These are phyloP conservation scores for Lactarius trivialis DNA, from an alignment of 768 basidiomycete genomes.

Conservation along the genomic window DNA sequence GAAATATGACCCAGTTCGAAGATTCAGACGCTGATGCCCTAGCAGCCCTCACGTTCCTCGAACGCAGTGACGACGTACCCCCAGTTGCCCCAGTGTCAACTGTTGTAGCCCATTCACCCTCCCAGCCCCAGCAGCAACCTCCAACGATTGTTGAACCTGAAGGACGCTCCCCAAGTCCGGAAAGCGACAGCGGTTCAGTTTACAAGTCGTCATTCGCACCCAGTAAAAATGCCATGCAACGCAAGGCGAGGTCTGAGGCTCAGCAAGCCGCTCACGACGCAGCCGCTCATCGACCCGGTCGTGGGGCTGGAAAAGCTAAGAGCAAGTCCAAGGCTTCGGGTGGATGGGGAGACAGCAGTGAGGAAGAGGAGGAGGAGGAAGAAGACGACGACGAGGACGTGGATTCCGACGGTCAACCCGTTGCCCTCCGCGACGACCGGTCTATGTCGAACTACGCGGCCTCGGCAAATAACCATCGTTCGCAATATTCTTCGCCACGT, in stretches of 20 bases:
- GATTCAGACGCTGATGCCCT: slow-evolving; percentile 64
- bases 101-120: slow-evolving; percentile 28
- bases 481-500: slow-evolving; percentile 13
- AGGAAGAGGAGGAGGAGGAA: slow-evolving; percentile 73
- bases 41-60: slow-evolving; percentile 73
- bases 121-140: slow-evolving; percentile 27
- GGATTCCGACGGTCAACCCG: slow-evolving; percentile 51
- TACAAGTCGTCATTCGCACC: slow-evolving; percentile 87
- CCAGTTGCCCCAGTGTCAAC: slow-evolving; percentile 23
- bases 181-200: slow-evolving; percentile 30
- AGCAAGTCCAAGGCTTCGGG: slow-evolving; percentile 38
- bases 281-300: slow-evolving; percentile 68
- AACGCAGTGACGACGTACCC: slow-evolving; percentile 38
- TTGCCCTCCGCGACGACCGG: slow-evolving; percentile 20
- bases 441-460: slow-evolving; percentile 19
- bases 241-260: slow-evolving; percentile 78
- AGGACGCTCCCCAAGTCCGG: slow-evolving; percentile 26
- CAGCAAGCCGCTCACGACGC: slow-evolving; percentile 78
- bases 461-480: slow-evolving; percentile 15
- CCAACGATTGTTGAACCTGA: slow-evolving; percentile 27
- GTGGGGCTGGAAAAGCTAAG: slow-evolving; percentile 37
- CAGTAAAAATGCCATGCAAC: slow-evolving; percentile 74
- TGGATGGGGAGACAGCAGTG: slow-evolving; percentile 65
- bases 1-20: slow-evolving; percentile 27
- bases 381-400: slow-evolving; percentile 58